phyloP scores from a whole-genome alignment of 257 asterid genomes.

The Galeopsis tetrahit region DNA sequence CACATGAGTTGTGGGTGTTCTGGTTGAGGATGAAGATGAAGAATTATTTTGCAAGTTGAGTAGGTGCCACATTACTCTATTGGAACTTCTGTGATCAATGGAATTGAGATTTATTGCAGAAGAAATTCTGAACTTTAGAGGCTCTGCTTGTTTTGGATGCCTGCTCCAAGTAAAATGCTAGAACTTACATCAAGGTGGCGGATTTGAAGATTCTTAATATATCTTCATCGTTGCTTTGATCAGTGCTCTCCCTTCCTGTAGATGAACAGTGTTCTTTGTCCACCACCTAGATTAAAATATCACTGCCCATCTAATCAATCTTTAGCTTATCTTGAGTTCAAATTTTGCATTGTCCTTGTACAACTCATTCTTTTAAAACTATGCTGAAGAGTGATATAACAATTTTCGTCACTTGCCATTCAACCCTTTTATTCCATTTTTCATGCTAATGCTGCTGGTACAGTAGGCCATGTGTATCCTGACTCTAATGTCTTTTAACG shows the following conservation, averaged over 20 bases:
- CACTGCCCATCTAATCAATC: background rate
- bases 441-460: background rate
- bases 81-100: constrained; percentile 18
- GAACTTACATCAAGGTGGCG: background rate
- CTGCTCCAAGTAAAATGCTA: constrained; percentile 13
- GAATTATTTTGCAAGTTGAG: constrained; percentile 24
- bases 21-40: constrained; percentile 27
- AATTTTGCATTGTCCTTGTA: background rate
- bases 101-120: background rate
- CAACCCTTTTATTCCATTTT: background rate
- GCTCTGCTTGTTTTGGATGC: constrained; percentile 17
- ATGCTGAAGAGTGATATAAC: background rate
- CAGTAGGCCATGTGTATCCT: background rate
- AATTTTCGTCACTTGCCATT: background rate
- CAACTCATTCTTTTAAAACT: background rate
- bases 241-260: too few relatives aligned
- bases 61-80: constrained; percentile 16
- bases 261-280: too few relatives aligned
- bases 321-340: background rate
- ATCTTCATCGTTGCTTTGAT: background rate
- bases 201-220: background rate
- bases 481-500: background rate
- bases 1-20: constrained; percentile 11
- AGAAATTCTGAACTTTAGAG: constrained; percentile 15
- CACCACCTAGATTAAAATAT: background rate